Conservation (phyloP, 257 asterid genomes). For the Dorcoceras hygrometricum region DNA sequence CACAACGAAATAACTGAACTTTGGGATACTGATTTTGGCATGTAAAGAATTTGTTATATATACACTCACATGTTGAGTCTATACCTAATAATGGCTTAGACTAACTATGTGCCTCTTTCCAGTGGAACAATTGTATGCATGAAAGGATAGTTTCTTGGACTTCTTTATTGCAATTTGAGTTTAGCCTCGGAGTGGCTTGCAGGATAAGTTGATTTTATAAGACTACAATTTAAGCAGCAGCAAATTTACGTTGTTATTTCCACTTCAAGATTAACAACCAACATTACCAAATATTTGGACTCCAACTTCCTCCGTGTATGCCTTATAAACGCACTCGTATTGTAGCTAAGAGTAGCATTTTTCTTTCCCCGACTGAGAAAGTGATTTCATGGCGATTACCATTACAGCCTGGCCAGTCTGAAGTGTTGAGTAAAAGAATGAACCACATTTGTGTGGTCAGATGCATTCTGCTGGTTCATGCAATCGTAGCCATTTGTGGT, state of each 20-base stretch:
- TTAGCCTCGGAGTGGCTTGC: too few species aligned
- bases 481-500: constrained; percentile 5
- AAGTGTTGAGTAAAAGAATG: constrained; percentile 17
- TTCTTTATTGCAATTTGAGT: not conserved
- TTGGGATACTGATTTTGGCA: constrained; percentile 19
- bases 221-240: too few species aligned
- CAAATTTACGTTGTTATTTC: too few species aligned
- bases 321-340: not conserved
- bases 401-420: constrained; percentile 30
- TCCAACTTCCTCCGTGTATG: not conserved
- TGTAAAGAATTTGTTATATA: not conserved
- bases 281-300: not conserved
- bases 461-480: constrained; percentile 23
- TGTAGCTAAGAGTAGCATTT: too few species aligned
- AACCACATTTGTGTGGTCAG: constrained; percentile 19
- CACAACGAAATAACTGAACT: not conserved
- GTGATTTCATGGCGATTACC: not conserved
- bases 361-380: not conserved
- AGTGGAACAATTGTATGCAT: not conserved
- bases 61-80: not conserved
- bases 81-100: not conserved
- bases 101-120: not conserved
- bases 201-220: too few species aligned
- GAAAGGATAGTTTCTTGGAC: not conserved
- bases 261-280: too few species aligned